Percentiles rank a stretch among this genome's conserved stretches.
Evolutionary conservation across 2,329 filamentous ascomycete species (phyloP).

Genomic region (Neofusicoccum parvum): DNA sequence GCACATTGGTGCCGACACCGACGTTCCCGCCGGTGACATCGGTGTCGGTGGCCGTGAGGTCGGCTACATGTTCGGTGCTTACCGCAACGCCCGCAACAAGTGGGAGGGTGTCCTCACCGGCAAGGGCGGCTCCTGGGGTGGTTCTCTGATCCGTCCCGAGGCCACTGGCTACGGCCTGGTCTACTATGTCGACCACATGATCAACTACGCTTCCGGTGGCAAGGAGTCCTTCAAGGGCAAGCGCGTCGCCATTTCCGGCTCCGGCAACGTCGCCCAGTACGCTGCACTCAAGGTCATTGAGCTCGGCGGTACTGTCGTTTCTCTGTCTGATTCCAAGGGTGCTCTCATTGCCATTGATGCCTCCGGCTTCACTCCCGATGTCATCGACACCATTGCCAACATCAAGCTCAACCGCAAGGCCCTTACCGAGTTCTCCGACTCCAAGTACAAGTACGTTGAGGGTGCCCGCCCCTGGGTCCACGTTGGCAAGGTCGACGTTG

Average conservation of each 20-base stretch:
- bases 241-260: slow-evolving; percentile 92
- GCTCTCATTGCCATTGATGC: slow-evolving; percentile 73
- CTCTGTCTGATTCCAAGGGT: slow-evolving; percentile 91
- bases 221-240: slow-evolving; percentile 87
- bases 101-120: slow-evolving; percentile 97
- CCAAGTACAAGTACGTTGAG: slow-evolving; percentile 81
- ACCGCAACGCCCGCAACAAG: slow-evolving; percentile 82
- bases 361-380: slow-evolving; percentile 73
- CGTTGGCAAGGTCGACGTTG: slow-evolving; percentile 86
- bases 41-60: slow-evolving; percentile 91
- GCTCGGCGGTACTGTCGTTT: slow-evolving; percentile 89
- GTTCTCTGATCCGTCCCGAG: slow-evolving; percentile 90
- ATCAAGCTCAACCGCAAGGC: slow-evolving; percentile 88
- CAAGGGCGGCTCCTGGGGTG: slow-evolving; percentile 92
- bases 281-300: slow-evolving; percentile 95
- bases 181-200: slow-evolving; percentile 97
- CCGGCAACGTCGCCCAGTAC: slow-evolving; percentile 97
- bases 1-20: slow-evolving; percentile 94
- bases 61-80: slow-evolving; percentile 91
- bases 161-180: slow-evolving; percentile 95
- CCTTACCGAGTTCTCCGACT: slow-evolving; percentile 70
- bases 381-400: slow-evolving; percentile 75
- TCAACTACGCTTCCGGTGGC: slow-evolving; percentile 76
- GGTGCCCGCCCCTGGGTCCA: slow-evolving; percentile 90
- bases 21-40: slow-evolving; percentile 96